Base-by-base conservation (phyloP, 352 stramenopile genomes). In the Bremia lactucae region DNA sequence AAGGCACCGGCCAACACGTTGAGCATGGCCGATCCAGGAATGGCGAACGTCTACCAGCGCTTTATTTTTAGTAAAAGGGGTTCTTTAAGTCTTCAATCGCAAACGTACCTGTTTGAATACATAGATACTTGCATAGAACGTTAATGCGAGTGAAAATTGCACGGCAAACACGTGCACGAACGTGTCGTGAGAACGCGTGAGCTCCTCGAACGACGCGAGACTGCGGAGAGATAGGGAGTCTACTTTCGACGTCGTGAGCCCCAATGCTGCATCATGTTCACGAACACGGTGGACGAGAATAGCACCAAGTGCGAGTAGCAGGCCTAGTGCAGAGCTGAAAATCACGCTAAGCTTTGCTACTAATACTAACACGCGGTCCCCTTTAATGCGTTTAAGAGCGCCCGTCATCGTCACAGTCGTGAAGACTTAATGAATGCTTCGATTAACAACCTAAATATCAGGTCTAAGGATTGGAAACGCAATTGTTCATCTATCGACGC, bases 1-100 rank as follows among this genome's bases (percentile, higher is more conserved):
- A 87, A 36, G 0, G 75, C 67, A 35, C 79, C 79, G 9, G 75
- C 76, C 37, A 85, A 80, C 9, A 88, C 42, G 46, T 92, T 92
- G 0, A 92, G 60, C 31, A 87, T 42, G 16, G 72, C 76, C 0
- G 79, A 87, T 0, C 79, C 75, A 4, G 79, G 79, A 33, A 92
- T 83, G 26, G 79, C 77, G 58, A 92, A 92, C 13, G 79, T 87
- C 72, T 87, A 53, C 28, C 18, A 50, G 28, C 9, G 41, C 9
- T 15, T 49, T 31, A 53, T 33, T 15, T 14, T 2, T 16, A 33
- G 5, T 33, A 16, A 5, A 10, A 28, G 6, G 6, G 6, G 24
- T 28, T 28, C 11, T 15, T 10, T 33, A 33, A 33, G 11, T 13
- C 2, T 33, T 3, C 6, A 33, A 4, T 33, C 1, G 28, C 15